Percentiles rank a stretch among this genome's conserved stretches.
phyloP scores from a whole-genome alignment of 2,329 filamentous ascomycete species.

The Venturia carpophila region DNA sequence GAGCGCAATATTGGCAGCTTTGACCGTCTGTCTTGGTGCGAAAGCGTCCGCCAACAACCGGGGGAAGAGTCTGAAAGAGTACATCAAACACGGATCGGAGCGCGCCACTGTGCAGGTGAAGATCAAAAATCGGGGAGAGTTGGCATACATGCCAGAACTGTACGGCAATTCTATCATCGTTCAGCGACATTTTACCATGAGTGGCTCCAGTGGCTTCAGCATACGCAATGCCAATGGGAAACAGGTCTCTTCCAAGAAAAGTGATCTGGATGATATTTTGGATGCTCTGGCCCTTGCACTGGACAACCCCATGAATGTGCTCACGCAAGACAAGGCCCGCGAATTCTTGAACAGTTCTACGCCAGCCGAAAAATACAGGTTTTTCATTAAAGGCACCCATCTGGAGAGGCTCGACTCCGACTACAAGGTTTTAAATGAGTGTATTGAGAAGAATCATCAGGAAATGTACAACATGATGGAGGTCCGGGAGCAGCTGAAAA shows the following conservation, averaged over 20 bases:
- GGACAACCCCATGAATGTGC: constrained; percentile 90
- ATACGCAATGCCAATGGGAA: constrained; percentile 66
- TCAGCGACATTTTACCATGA: constrained; percentile 77
- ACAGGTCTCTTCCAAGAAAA: constrained; percentile 71
- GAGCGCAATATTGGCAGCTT: constrained; percentile 86
- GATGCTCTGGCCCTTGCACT: constrained; percentile 92
- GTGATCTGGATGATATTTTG: constrained; percentile 83
- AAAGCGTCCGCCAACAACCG: constrained; percentile 91
- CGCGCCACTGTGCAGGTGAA: constrained; percentile 65
- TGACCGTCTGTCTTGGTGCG: constrained; percentile 89
- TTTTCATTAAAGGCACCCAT: constrained; percentile 91
- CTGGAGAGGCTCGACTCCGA: constrained; percentile 87
- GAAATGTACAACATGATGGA: constrained; percentile 40
- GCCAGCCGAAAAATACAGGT: constrained; percentile 83
- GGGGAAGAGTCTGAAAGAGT: constrained; percentile 77
- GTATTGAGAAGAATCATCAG: constrained; percentile 26
- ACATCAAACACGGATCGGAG: constrained; percentile 83
- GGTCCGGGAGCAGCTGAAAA: constrained; percentile 33
- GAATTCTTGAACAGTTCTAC: constrained; percentile 85
- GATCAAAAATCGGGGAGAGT: constrained; percentile 82
- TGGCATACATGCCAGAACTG: constrained; percentile 72
- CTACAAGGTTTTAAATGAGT: constrained; percentile 75
- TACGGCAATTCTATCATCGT: constrained; percentile 82
- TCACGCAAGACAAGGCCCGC: constrained; percentile 90
- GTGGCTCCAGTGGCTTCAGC: constrained; percentile 74